Base-by-base conservation (phyloP, 495 filamentous ascomycete genomes). In the Trichoderma virens region DNA sequence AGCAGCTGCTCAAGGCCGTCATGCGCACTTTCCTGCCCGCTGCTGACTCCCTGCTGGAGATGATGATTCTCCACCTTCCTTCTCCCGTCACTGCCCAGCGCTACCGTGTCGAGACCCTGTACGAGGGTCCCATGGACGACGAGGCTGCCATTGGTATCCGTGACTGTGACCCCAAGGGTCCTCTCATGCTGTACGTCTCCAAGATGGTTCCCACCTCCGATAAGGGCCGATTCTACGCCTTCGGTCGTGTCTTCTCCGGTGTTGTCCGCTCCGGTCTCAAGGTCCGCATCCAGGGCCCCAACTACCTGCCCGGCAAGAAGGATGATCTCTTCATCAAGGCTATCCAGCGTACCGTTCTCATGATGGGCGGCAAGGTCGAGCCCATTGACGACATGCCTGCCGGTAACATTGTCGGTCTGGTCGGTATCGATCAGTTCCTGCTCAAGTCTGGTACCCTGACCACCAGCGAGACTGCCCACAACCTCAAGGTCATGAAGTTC, bases 401-500 rank as follows among this genome's bases (percentile, higher is more conserved):
- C 72, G 94, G 94, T 84, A 99, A 99, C 87, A 98, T 99, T 81
- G 88, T 95, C 72, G 94, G 94, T 84, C 83, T 99, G 70, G 94
- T 99, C 74, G 94, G 94, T 89, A 90, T 99, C 74, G 94, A 99
- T 78, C 94, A 99, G 85, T 99, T 99, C 90, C 83, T 99, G 81
- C 91, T 99, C 85, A 99, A 99, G 88, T 98, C 94, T 74, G 94
- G 94, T 86, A 99, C 94, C 69, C 88, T 99, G 68, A 96, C 92
- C 78, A 99, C 95, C 74, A 87, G 86, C 73, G 94, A 99, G 67
- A 93, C 93, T 66, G 94, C 94, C 71, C 94, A 99, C 89, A 99
- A 99, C 86, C 80, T 99, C 70, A 99, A 98, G 88, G 94, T 99
- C 80, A 99, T 99, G 94, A 97, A 96, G 83, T 99, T 99, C 90